Conservation (phyloP, 352 stramenopile species). For the Globisporangium echinulatum region DNA sequence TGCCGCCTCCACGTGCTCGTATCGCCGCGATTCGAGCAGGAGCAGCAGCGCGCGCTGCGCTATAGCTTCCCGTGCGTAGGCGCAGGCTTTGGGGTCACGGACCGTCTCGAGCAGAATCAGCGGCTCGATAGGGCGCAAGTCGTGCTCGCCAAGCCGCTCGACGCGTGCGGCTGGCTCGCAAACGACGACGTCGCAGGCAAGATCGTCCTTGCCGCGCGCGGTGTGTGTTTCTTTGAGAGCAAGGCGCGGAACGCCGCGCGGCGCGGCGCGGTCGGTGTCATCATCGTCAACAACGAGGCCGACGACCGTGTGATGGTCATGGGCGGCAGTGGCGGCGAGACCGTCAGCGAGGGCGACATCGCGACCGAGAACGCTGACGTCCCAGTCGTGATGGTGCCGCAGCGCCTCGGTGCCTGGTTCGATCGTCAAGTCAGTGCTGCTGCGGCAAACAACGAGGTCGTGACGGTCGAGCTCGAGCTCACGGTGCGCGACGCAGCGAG, state of each 20-base stretch:
- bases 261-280: constrained; percentile 40
- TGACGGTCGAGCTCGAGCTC: constrained; percentile 35
- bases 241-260: constrained; percentile 52
- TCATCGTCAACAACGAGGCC: constrained; percentile 64
- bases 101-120: constrained; percentile 22
- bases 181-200: constrained; percentile 38
- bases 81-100: constrained; percentile 48
- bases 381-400: constrained; percentile 59
- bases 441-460: constrained; percentile 2
- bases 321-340: constrained; percentile 28
- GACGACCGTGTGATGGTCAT: constrained; percentile 74
- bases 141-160: constrained; percentile 41
- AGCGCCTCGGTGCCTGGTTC: constrained; percentile 58
- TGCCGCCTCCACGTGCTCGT: constrained; percentile 12
- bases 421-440: constrained; percentile 10
- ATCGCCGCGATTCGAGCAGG: constrained; percentile 2
- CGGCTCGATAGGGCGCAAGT: constrained; percentile 21
- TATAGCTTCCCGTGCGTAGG: constrained; percentile 51
- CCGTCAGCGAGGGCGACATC: constrained; percentile 11
- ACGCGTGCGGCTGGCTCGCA: constrained; percentile 39
- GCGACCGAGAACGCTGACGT: constrained; percentile 12
- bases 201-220: constrained; percentile 43
- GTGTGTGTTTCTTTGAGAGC: constrained; percentile 67
- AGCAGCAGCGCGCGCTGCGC: constrained; percentile 1
- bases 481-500: constrained; percentile 20